phyloP scores from a whole-genome alignment of 2,329 filamentous ascomycete species.

The Ophiocordyceps camponoti-saundersi region DNA sequence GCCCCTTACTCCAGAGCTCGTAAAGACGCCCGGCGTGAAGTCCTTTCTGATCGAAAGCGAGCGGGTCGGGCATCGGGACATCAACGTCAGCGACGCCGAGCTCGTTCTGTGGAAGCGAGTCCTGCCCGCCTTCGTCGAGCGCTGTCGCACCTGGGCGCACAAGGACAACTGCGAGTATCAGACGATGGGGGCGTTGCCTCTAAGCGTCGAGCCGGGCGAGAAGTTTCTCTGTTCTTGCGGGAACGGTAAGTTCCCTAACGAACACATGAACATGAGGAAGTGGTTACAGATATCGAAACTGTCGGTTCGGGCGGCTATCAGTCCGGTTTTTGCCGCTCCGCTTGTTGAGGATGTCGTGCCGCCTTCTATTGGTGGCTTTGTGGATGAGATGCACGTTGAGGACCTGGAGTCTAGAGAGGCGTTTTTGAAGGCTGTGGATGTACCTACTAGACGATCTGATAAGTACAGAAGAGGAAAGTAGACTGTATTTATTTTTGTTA shows the following conservation, averaged over 20 bases:
- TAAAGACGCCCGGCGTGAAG: slow-evolving; percentile 15
- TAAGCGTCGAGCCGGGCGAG: slow-evolving; percentile 17
- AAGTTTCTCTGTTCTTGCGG: slow-evolving; percentile 28
- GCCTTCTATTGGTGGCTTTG: too few relatives aligned
- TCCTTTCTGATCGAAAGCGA: slow-evolving; percentile 20
- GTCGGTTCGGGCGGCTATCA: slow-evolving; percentile 40
- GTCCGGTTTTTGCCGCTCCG: slow-evolving; percentile 29
- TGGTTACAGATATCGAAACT: slow-evolving; percentile 24
- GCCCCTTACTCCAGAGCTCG: slow-evolving; percentile 19
- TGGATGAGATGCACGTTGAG: too few relatives aligned
- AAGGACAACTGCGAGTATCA: slow-evolving; percentile 24
- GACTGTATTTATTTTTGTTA: too few relatives aligned
- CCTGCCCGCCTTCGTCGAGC: slow-evolving; percentile 26
- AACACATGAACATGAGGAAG: slow-evolving; percentile 22
- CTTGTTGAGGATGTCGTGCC: slow-evolving; percentile 22
- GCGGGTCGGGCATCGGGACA: slow-evolving; percentile 17
- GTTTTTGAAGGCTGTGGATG: too few relatives aligned
- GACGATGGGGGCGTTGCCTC: slow-evolving; percentile 16
- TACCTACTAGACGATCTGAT: too few relatives aligned
- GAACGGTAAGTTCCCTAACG: slow-evolving; percentile 20
- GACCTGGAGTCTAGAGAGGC: too few relatives aligned
- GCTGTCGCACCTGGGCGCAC: slow-evolving; percentile 31
- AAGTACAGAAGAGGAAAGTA: too few relatives aligned
- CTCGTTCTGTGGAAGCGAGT: slow-evolving; percentile 32
- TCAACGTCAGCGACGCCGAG: slow-evolving; percentile 36